These are phyloP conservation scores for Fibroporia radiculosa DNA, from an alignment of 768 basidiomycete species.

Conservation along the genomic window DNA sequence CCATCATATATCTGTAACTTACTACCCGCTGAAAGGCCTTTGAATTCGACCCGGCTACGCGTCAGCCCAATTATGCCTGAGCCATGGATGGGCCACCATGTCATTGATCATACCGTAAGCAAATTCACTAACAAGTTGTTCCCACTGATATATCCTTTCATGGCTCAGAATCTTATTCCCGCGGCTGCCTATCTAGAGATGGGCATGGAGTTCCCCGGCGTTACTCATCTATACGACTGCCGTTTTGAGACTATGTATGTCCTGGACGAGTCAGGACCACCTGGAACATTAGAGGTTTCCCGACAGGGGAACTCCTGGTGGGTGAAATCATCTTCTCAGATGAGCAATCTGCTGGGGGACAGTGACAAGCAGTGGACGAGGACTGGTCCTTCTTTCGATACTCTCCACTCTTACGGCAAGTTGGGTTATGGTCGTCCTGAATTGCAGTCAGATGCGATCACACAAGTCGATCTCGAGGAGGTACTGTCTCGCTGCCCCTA, in stretches of 20 bases:
- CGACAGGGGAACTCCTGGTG: slow-evolving; percentile 1
- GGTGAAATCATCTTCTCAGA: slow-evolving; percentile 3
- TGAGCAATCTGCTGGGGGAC: slow-evolving; percentile 1
- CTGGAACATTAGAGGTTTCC: slow-evolving; percentile 4
- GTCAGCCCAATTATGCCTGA: not conserved
- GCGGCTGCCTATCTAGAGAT: slow-evolving; percentile 5
- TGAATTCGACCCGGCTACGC: slow-evolving; percentile 1
- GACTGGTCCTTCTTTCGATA: slow-evolving; percentile 3
- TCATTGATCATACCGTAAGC: slow-evolving; percentile 5
- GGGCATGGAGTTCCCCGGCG: slow-evolving; percentile 4
- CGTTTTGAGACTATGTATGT: slow-evolving; percentile 6
- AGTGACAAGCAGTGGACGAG: slow-evolving; percentile 8
- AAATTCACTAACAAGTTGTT: not conserved
- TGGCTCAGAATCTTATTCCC: slow-evolving; percentile 3
- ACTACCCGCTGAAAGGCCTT: not conserved
- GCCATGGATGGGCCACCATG: not conserved
- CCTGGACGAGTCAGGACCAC: not conserved
- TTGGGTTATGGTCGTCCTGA: slow-evolving; percentile 4
- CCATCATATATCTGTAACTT: no score
- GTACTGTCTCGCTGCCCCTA: slow-evolving; percentile 1
- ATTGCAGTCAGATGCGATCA: not conserved
- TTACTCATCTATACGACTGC: slow-evolving; percentile 7
- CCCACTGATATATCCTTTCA: not conserved
- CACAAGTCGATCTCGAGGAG: slow-evolving; percentile 1
- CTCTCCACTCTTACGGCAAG: slow-evolving; percentile 5